Conservation (phyloP, 1,284 basidiomycete genomes). For the Grifola frondosa region DNA sequence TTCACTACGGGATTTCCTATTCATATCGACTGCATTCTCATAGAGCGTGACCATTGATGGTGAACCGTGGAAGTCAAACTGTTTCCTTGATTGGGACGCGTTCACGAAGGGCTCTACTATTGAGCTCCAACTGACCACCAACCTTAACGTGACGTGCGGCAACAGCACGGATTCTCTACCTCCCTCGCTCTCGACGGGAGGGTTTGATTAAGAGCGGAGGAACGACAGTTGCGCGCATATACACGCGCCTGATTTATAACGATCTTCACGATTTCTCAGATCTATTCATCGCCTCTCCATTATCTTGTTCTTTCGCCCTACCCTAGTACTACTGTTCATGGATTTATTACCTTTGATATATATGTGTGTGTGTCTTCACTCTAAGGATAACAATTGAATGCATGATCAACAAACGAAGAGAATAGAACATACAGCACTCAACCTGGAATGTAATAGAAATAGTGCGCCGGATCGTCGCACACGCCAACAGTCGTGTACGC, state of each 20-base stretch:
- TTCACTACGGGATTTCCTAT: background rate
- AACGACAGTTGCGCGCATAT: no score
- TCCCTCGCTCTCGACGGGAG: conserved; percentile 61
- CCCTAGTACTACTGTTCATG: no score
- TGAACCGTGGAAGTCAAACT: conserved; percentile 54
- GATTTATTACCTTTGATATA: no score
- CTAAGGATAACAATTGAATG: no score
- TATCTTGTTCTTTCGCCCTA: no score
- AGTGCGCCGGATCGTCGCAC: conserved; percentile 44
- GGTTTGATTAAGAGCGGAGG: conserved; percentile 36
- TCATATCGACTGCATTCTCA: background rate
- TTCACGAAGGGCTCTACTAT: conserved; percentile 52
- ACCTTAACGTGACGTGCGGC: conserved; percentile 53
- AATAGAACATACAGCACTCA: conserved; percentile 25
- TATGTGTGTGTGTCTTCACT: no score
- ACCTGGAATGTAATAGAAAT: conserved; percentile 52
- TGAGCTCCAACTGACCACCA: conserved; percentile 49
- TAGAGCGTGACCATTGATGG: conserved; percentile 59
- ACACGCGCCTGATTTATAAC: no score
- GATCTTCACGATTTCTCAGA: no score
- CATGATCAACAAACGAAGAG: background rate
- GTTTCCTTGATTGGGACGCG: conserved; percentile 62
- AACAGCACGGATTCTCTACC: conserved; percentile 45
- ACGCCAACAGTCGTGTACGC: conserved; percentile 20
- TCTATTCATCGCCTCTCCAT: no score